A percentile compares a stretch with the other conserved stretches of the same genome.
Conservation (phyloP, 257 asterid species). For the Rauvolfia tetraphylla region DNA sequence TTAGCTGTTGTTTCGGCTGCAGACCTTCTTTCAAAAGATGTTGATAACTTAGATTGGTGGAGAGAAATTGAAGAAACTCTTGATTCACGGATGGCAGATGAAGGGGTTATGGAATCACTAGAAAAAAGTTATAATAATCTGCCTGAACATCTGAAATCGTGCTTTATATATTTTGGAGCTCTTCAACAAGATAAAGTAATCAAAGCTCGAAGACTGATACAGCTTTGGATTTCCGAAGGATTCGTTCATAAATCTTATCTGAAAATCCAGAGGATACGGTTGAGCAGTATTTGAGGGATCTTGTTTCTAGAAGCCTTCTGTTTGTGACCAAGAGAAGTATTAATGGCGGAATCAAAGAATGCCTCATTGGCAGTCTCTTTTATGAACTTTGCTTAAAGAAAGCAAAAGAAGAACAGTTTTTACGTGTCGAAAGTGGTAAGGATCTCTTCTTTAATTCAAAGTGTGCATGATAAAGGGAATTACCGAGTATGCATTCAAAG, state of each 20-base stretch:
- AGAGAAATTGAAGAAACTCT: constrained; percentile 2
- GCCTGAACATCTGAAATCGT: constrained; percentile 7
- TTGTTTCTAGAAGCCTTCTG: constrained; percentile 8
- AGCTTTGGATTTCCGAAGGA: constrained; percentile 15
- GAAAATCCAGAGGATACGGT: constrained; percentile 1
- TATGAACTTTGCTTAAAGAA: no score
- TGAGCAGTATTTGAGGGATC: constrained; percentile 11
- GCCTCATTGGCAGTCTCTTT: no score
- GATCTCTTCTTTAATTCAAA: no score
- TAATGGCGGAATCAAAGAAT: no score
- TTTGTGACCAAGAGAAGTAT: not conserved
- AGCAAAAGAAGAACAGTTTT: no score
- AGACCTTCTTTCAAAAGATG: not conserved
- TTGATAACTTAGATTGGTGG: not conserved
- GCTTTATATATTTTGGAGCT: constrained; percentile 19
- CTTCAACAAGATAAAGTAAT: constrained; percentile 10
- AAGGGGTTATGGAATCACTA: not conserved
- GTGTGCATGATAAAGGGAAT: no score
- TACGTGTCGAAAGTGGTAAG: no score
- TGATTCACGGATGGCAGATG: not conserved
- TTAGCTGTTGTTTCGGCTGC: not conserved
- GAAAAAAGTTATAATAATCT: not conserved
- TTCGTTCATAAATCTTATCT: not conserved
- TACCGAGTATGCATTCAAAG: not conserved
- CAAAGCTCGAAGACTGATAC: not conserved